Percentiles rank a stretch among this genome's conserved stretches.
phyloP scores from a whole-genome alignment of 768 basidiomycete genomes.

The Lyophyllum decastes region DNA sequence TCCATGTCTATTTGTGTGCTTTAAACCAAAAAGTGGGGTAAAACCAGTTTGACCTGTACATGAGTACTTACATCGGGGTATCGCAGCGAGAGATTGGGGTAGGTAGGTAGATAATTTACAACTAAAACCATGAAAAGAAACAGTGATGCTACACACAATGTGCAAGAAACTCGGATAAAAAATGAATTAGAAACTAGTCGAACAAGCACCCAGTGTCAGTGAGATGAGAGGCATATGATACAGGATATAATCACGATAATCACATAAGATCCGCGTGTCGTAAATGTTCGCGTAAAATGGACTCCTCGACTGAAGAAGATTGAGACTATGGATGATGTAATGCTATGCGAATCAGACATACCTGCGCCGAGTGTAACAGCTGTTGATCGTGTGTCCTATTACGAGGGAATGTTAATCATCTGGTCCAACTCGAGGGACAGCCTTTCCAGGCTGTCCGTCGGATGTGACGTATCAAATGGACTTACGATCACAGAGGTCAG shows the following conservation, averaged over 20 bases:
- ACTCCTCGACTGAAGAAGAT: constrained; percentile 57
- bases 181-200: not conserved
- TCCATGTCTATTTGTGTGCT: not conserved
- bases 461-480: constrained; percentile 12
- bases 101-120: constrained; percentile 9
- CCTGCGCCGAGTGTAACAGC: constrained; percentile 70
- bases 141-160: not conserved
- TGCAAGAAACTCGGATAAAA: not conserved
- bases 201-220: constrained; percentile 6
- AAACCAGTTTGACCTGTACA: not conserved
- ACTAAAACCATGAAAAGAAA: not conserved
- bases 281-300: constrained; percentile 71
- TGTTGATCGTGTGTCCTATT: constrained; percentile 73
- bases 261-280: constrained; percentile 71
- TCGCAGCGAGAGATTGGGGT: not conserved
- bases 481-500: constrained; percentile 78
- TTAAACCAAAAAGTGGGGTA: not conserved
- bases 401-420: constrained; percentile 12
- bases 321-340: not conserved
- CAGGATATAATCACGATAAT: constrained; percentile 16
- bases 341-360: constrained; percentile 24
- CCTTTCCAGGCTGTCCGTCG: constrained; percentile 5
- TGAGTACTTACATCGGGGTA: constrained; percentile 1
- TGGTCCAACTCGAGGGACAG: not conserved
- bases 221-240: constrained; percentile 3